phyloP scores from a whole-genome alignment of 768 basidiomycete genomes.

The Russula compacta region DNA sequence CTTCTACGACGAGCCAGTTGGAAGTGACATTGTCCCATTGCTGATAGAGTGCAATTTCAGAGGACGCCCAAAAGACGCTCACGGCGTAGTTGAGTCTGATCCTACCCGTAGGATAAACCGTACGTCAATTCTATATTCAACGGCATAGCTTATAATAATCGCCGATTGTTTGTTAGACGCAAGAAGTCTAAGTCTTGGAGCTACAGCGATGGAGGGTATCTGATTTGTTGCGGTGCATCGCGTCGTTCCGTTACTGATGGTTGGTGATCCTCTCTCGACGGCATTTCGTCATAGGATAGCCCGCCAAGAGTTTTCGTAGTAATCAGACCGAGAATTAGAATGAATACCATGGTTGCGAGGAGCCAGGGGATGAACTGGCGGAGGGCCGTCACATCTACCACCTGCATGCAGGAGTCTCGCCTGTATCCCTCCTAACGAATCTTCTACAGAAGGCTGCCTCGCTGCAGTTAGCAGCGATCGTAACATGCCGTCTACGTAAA shows the following conservation, averaged over 20 bases:
- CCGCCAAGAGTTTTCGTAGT: background rate
- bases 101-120: background rate
- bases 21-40: constrained; percentile 47
- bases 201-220: background rate
- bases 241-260: background rate
- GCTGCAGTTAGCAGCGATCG: constrained; percentile 14
- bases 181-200: background rate
- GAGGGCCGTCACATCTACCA: constrained; percentile 2
- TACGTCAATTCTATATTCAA: background rate
- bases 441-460: constrained; percentile 17
- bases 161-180: background rate
- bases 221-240: background rate
- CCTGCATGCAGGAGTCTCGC: constrained; percentile 4
- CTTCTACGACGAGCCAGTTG: constrained; percentile 52
- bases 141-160: background rate
- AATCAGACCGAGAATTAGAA: background rate
- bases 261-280: background rate
- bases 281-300: constrained; percentile 1
- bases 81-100: background rate
- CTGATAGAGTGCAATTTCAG: constrained; percentile 73
- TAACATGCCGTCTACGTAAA: constrained; percentile 17
- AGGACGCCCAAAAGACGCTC: constrained; percentile 25
- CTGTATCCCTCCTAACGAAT: constrained; percentile 11
- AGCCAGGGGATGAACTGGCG: background rate
- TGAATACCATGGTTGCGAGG: background rate